phyloP scores from a whole-genome alignment of 352 stramenopile genomes.

The Globisporangium lucens region DNA sequence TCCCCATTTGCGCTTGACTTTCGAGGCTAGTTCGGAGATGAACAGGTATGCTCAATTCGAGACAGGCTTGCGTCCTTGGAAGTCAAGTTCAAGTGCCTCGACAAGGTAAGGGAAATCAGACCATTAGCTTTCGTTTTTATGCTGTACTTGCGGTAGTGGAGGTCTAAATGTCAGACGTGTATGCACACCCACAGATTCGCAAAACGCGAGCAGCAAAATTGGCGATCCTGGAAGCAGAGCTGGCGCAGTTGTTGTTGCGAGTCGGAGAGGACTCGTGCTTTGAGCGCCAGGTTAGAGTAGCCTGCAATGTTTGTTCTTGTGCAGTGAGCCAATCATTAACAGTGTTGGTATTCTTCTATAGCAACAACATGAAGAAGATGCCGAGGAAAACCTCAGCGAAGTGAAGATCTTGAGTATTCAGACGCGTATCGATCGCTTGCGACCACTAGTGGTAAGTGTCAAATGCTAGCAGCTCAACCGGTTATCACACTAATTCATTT shows the following conservation, averaged over 20 bases:
- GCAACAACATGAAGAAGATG: background rate
- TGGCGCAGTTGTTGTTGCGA: background rate
- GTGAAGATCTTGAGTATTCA: slow-evolving; percentile 8
- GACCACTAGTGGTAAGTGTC: slow-evolving; percentile 9
- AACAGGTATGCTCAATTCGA: slow-evolving; percentile 19
- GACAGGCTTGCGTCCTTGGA: slow-evolving; percentile 34
- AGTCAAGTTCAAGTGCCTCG: slow-evolving; percentile 37
- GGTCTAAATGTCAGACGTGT: background rate
- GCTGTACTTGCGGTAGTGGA: background rate
- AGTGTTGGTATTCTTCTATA: background rate
- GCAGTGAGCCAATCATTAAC: background rate
- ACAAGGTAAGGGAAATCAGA: slow-evolving; percentile 21
- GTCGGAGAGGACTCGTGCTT: background rate
- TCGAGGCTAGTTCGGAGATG: slow-evolving; percentile 10
- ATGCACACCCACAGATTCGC: slow-evolving; percentile 11
- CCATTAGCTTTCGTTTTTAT: background rate
- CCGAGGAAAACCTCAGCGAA: slow-evolving; percentile 14
- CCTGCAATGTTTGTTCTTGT: background rate
- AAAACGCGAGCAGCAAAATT: background rate
- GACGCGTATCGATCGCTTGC: slow-evolving; percentile 5
- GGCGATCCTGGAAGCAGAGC: background rate
- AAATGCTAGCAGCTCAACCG: background rate
- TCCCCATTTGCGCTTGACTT: too few relatives aligned
- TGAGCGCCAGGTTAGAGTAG: background rate
- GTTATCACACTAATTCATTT: background rate